phyloP scores from a whole-genome alignment of 108 stramenopile genomes.

The Skeletonema costatum region DNA sequence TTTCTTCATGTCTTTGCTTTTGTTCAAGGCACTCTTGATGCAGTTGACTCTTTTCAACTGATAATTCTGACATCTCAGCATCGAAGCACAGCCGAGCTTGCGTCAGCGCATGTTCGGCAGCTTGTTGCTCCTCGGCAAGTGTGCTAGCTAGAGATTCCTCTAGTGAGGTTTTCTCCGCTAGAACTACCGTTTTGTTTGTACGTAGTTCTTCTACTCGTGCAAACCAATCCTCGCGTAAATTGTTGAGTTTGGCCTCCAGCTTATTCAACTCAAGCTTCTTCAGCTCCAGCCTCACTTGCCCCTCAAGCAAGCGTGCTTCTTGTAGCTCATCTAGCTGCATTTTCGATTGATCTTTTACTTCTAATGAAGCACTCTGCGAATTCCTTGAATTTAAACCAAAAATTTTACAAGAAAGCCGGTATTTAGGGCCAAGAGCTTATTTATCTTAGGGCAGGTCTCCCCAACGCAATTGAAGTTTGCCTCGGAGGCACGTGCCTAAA shows the following conservation, averaged over 20 bases:
- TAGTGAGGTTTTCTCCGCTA: neutral
- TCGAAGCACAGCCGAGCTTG: conserved; percentile 4
- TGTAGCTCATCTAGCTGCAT: neutral
- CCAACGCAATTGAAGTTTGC: too few species aligned
- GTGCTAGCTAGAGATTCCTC: neutral
- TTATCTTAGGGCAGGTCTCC: too few species aligned
- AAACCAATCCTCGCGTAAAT: neutral
- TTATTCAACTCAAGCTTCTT: conserved; percentile 22
- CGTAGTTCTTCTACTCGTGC: neutral
- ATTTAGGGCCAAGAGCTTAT: too few species aligned
- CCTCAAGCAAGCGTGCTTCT: neutral
- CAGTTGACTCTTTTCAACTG: conserved; percentile 7
- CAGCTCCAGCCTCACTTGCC: neutral
- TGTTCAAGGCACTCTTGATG: neutral
- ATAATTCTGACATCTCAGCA: conserved; percentile 8
- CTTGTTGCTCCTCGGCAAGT: neutral
- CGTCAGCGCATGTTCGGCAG: neutral
- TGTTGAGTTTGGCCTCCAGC: conserved; percentile 3
- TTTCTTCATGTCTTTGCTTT: neutral
- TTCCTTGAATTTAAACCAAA: too few species aligned
- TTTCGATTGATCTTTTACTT: too few species aligned
- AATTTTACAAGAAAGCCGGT: too few species aligned
- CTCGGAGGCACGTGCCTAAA: too few species aligned
- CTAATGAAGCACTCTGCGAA: too few species aligned
- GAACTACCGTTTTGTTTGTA: neutral